These are phyloP conservation scores for Leccinum obscurum DNA, from an alignment of 768 basidiomycete genomes.

Conservation along the genomic window DNA sequence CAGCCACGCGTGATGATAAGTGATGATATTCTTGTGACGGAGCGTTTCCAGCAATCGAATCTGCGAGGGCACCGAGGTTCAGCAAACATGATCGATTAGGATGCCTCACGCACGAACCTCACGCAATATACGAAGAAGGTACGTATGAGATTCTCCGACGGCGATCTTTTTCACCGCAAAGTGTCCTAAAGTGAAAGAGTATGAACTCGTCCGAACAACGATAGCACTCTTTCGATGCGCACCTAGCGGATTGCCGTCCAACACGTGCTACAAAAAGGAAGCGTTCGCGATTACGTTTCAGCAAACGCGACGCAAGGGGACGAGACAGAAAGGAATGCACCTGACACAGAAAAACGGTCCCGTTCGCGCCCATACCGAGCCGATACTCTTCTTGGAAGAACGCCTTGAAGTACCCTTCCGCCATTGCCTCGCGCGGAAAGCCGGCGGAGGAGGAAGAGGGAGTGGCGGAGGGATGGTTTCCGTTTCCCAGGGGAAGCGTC, in stretches of 20 bases:
- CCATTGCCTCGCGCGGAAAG: slow-evolving; percentile 74
- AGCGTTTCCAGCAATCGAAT: slow-evolving; percentile 84
- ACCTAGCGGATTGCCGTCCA: slow-evolving; percentile 87
- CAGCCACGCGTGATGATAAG: slow-evolving; percentile 95
- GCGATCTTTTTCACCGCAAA: slow-evolving; percentile 98
- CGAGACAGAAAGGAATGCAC: slow-evolving; percentile 37
- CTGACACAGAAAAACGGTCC: slow-evolving; percentile 86
- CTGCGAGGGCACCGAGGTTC: slow-evolving; percentile 31
- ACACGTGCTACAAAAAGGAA: slow-evolving; percentile 57
- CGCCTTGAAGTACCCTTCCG: slow-evolving; percentile 88
- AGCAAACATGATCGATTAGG: background rate
- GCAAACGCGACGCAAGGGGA: background rate
- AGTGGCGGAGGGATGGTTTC: slow-evolving; percentile 24
- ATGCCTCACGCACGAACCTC: slow-evolving; percentile 49
- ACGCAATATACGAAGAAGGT: slow-evolving; percentile 77
- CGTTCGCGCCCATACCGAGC: slow-evolving; percentile 95
- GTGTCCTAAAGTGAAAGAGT: slow-evolving; percentile 46
- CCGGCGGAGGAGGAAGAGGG: background rate
- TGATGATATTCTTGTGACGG: slow-evolving; percentile 91
- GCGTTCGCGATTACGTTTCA: slow-evolving; percentile 1
- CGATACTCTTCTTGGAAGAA: slow-evolving; percentile 91
- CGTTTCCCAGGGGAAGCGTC: slow-evolving; percentile 17
- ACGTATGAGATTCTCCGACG: slow-evolving; percentile 85
- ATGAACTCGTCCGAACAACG: slow-evolving; percentile 1
- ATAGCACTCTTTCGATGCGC: slow-evolving; percentile 2